These are phyloP conservation scores for Hypoxylon rubiginosum DNA, from an alignment of 2,329 filamentous ascomycete species.

Conservation along the genomic window DNA sequence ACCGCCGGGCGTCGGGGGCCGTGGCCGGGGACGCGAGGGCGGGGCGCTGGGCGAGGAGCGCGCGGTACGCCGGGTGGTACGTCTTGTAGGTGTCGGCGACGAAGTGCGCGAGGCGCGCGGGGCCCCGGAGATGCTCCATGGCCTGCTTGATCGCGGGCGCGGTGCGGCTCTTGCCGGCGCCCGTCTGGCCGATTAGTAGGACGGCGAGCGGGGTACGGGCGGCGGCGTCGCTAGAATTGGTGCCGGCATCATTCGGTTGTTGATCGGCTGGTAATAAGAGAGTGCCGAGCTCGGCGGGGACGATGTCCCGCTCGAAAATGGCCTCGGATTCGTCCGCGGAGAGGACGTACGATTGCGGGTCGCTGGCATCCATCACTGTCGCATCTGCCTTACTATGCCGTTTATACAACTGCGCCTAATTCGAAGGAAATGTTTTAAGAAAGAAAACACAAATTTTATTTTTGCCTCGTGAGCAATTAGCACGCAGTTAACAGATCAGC, in stretches of 20 bases:
- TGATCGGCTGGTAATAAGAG: slow-evolving; percentile 10
- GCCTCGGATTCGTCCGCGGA: slow-evolving; percentile 47
- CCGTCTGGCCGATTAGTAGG: slow-evolving; percentile 62
- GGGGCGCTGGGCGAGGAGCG: slow-evolving; percentile 50
- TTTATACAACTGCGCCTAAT: neutral
- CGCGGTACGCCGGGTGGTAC: slow-evolving; percentile 60
- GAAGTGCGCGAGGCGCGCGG: slow-evolving; percentile 55
- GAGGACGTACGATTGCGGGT: slow-evolving; percentile 50
- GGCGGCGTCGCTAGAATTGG: neutral
- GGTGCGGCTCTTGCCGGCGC: slow-evolving; percentile 62
- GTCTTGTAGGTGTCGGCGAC: slow-evolving; percentile 65
- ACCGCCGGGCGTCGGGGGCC: slow-evolving; percentile 58
- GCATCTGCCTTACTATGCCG: neutral
- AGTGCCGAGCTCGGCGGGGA: slow-evolving; percentile 51
- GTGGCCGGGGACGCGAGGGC: slow-evolving; percentile 57
- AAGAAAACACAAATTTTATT: neutral
- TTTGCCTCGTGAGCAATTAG: neutral
- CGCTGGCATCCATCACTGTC: slow-evolving; percentile 14
- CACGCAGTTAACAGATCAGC: neutral
- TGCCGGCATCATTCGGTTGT: neutral
- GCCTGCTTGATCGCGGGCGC: slow-evolving; percentile 56
- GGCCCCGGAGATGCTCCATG: slow-evolving; percentile 41
- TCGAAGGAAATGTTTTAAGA: too few relatives aligned
- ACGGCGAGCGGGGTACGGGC: slow-evolving; percentile 54
- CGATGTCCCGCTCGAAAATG: slow-evolving; percentile 52